phyloP scores from a whole-genome alignment of 495 filamentous ascomycete genomes.

The Xeromyces bisporus region DNA sequence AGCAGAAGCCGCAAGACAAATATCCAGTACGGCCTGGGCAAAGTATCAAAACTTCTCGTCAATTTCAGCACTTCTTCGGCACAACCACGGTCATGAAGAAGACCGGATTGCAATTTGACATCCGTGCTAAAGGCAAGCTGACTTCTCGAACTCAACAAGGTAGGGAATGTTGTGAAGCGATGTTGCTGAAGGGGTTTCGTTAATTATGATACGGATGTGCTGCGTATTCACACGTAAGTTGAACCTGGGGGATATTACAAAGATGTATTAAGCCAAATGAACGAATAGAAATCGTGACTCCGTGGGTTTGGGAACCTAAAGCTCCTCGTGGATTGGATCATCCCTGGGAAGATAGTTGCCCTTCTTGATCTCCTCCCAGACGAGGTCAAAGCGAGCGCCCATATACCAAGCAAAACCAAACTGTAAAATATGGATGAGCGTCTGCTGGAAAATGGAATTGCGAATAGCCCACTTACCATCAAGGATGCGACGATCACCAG shows the following conservation, averaged over 20 bases:
- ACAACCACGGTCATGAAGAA: slow-evolving; percentile 60
- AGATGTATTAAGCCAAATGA: slow-evolving; percentile 3
- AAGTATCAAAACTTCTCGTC: background rate
- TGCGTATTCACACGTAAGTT: background rate
- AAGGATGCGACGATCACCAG: slow-evolving; percentile 40
- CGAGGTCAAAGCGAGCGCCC: slow-evolving; percentile 53
- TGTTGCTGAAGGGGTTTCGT: no score
- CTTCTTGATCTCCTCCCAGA: slow-evolving; percentile 33
- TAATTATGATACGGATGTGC: background rate
- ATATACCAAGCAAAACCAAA: slow-evolving; percentile 47
- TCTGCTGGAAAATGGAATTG: background rate
- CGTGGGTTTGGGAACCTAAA: slow-evolving; percentile 16
- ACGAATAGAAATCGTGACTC: slow-evolving; percentile 19
- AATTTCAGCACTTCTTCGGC: slow-evolving; percentile 51
- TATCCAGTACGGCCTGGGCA: slow-evolving; percentile 6
- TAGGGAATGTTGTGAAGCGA: no score
- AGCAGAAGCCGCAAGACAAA: slow-evolving; percentile 1
- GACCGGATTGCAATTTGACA: slow-evolving; percentile 82
- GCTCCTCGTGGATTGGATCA: slow-evolving; percentile 16
- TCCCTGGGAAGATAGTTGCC: slow-evolving; percentile 27
- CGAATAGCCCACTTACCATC: slow-evolving; percentile 38
- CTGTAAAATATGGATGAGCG: slow-evolving; percentile 23
- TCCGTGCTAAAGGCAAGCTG: slow-evolving; percentile 62
- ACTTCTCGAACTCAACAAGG: no score
- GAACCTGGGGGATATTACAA: background rate